These are phyloP conservation scores for Selaginella tamariscina DNA, from an alignment of 75 land plant species.

Conservation along the genomic window DNA sequence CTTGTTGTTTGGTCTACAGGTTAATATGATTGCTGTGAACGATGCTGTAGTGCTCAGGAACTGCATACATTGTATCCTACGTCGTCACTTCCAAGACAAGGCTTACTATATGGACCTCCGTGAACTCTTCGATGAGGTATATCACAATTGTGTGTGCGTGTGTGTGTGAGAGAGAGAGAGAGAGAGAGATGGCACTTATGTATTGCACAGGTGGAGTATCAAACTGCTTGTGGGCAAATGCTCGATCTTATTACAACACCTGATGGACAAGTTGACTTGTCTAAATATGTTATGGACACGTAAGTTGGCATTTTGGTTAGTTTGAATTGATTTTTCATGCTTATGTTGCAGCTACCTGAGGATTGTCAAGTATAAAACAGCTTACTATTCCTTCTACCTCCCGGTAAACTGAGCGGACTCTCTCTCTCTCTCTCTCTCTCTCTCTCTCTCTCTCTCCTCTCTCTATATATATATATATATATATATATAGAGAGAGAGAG, in stretches of 20 bases:
- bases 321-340: neutral
- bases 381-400: slow-evolving; percentile 94
- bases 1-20: slow-evolving; percentile 44
- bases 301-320: slow-evolving; percentile 24
- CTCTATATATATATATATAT: no score
- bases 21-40: slow-evolving; percentile 84
- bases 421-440: neutral
- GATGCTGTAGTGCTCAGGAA: slow-evolving; percentile 87
- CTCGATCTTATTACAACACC: slow-evolving; percentile 88
- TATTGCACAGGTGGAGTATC: slow-evolving; percentile 69
- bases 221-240: slow-evolving; percentile 95
- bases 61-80: slow-evolving; percentile 67
- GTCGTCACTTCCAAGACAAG: slow-evolving; percentile 50
- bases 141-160: neutral
- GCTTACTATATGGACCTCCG: slow-evolving; percentile 78
- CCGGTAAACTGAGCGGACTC: slow-evolving; percentile 47
- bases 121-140: slow-evolving; percentile 91
- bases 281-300: slow-evolving; percentile 72
- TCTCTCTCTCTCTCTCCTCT: no score
- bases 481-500: no score
- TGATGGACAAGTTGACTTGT: slow-evolving; percentile 79
- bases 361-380: slow-evolving; percentile 95
- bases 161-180: neutral
- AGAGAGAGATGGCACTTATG: neutral
- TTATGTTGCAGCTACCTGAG: slow-evolving; percentile 51